Evolutionary conservation across 208 protist species (phyloP).

Genomic region (Crithidia bombi): DNA sequence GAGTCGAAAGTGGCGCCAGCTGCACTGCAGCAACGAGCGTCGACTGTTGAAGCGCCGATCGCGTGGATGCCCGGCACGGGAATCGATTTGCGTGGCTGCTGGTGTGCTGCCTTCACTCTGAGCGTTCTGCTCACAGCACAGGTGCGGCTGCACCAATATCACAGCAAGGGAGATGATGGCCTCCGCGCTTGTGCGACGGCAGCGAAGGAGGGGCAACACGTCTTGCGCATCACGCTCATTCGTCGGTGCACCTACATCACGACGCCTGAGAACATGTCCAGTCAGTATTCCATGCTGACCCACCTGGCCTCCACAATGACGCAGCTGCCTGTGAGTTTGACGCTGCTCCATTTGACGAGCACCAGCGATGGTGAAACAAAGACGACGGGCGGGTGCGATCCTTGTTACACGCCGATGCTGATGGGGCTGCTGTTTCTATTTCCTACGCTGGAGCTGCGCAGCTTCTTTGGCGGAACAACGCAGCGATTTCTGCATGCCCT

Average conservation of each 20-base stretch:
- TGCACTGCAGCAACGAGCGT: too few relatives aligned
- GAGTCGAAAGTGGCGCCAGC: too few relatives aligned
- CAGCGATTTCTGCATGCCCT: background rate
- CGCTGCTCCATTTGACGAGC: constrained; percentile 18
- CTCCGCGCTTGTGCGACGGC: background rate
- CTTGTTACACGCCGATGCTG: background rate
- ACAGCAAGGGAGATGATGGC: background rate
- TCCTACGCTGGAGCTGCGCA: constrained; percentile 9
- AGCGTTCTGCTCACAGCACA: constrained; percentile 4
- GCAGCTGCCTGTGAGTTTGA: constrained; percentile 4
- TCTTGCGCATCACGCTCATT: constrained; percentile 15
- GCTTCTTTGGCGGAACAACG: background rate
- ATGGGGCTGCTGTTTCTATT: constrained; percentile 24
- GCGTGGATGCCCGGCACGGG: constrained; percentile 27
- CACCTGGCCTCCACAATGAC: constrained; percentile 9
- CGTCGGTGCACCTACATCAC: constrained; percentile 12
- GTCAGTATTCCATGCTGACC: constrained; percentile 27
- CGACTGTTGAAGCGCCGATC: background rate
- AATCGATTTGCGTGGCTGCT: constrained; percentile 25
- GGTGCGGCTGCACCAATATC: constrained; percentile 2
- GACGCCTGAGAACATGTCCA: constrained; percentile 10
- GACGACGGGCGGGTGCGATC: too few relatives aligned
- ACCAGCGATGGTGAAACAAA: background rate
- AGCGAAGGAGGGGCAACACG: constrained; percentile 7
- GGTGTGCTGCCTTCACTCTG: constrained; percentile 23